These are phyloP conservation scores for Monosporascus sp. DNA, from an alignment of 2,329 filamentous ascomycete genomes.

Conservation along the genomic window DNA sequence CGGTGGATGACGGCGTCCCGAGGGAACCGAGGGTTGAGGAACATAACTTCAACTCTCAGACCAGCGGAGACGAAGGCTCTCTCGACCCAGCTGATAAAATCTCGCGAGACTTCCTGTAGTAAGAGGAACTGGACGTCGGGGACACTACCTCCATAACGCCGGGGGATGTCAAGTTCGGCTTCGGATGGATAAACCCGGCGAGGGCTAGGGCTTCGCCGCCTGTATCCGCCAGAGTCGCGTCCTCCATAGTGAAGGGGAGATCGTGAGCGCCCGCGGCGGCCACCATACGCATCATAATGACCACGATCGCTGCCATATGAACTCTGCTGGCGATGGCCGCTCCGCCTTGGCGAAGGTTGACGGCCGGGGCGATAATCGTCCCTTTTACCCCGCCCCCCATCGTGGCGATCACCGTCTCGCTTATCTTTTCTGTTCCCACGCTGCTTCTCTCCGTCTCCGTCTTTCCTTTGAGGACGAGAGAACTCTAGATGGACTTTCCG, in stretches of 20 bases:
- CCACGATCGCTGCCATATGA: slow-evolving; percentile 35
- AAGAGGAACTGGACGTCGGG: slow-evolving; percentile 88
- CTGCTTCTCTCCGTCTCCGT: slow-evolving; percentile 60
- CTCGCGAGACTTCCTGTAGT: slow-evolving; percentile 69
- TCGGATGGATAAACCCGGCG: slow-evolving; percentile 43
- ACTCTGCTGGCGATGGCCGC: slow-evolving; percentile 29
- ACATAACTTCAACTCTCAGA: slow-evolving; percentile 73
- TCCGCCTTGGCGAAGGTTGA: slow-evolving; percentile 21
- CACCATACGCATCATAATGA: slow-evolving; percentile 33
- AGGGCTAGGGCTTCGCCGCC: slow-evolving; percentile 68
- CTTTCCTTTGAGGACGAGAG: slow-evolving; percentile 81
- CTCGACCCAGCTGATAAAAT: slow-evolving; percentile 82
- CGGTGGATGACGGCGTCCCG: slow-evolving; percentile 76
- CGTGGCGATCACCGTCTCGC: slow-evolving; percentile 43
- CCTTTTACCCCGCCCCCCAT: slow-evolving; percentile 17
- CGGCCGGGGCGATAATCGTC: slow-evolving; percentile 22
- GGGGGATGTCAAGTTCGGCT: slow-evolving; percentile 64
- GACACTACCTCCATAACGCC: slow-evolving; percentile 67
- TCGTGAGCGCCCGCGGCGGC: slow-evolving; percentile 59
- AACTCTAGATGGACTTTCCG: slow-evolving; percentile 91
- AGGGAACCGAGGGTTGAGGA: slow-evolving; percentile 70
- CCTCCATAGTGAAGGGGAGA: slow-evolving; percentile 53
- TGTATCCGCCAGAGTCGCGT: slow-evolving; percentile 48
- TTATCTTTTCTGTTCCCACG: slow-evolving; percentile 43
- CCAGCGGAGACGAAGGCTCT: slow-evolving; percentile 66